phyloP scores from a whole-genome alignment of 2,329 filamentous ascomycete genomes.

The Alternaria arborescens region DNA sequence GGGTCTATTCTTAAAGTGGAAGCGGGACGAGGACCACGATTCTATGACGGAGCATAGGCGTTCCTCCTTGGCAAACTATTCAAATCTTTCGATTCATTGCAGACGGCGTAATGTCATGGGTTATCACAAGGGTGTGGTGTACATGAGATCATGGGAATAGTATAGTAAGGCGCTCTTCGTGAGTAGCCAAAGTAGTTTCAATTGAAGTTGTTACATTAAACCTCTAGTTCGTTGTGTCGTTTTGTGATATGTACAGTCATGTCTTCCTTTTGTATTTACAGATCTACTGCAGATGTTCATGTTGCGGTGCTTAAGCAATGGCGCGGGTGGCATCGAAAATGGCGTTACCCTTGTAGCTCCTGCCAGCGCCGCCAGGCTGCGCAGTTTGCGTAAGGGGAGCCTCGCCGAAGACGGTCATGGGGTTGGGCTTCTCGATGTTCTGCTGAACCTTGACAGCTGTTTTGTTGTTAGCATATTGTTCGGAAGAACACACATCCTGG shows the following conservation, averaged over 20 bases:
- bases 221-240: not conserved
- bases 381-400: conserved; percentile 6
- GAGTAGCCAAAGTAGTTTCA: conserved; percentile 1
- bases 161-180: not conserved
- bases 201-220: not conserved
- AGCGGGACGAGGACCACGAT: not conserved
- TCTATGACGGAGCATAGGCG: not conserved
- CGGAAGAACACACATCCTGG: not conserved
- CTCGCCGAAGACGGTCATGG: conserved; percentile 21
- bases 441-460: conserved; percentile 20
- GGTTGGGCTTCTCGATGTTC: conserved; percentile 12
- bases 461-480: not conserved
- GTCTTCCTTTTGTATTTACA: not conserved
- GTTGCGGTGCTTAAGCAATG: conserved; percentile 7
- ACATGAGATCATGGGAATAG: conserved; percentile 5
- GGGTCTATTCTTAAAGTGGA: not conserved
- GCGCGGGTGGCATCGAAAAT: conserved; percentile 19
- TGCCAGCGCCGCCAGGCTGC: not conserved
- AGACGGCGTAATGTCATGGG: not conserved
- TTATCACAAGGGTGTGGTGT: not conserved
- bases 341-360: conserved; percentile 1
- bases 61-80: not conserved
- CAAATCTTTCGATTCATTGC: not conserved
- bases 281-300: accelerated
- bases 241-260: not conserved